phyloP scores from a whole-genome alignment of 2,329 filamentous ascomycete genomes.

The Talaromyces marneffei region DNA sequence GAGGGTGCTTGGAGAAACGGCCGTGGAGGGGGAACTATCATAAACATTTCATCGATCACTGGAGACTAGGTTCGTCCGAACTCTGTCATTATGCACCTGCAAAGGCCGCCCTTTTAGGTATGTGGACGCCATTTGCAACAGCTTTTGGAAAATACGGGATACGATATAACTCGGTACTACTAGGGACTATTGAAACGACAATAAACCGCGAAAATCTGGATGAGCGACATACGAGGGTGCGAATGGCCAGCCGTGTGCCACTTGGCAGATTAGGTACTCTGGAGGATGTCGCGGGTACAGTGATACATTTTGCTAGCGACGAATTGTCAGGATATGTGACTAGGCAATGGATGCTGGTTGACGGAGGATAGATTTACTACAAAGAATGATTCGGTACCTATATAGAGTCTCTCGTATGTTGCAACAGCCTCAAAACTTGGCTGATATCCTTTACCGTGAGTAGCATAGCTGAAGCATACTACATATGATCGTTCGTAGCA shows the following conservation, averaged over 20 bases:
- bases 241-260: neutral
- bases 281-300: neutral
- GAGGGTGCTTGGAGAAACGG: neutral
- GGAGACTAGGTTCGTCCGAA: neutral
- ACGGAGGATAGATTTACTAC: neutral
- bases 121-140: neutral
- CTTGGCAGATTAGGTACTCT: neutral
- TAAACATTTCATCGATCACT: neutral
- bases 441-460: neutral
- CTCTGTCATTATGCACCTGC: neutral
- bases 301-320: neutral
- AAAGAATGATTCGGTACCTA: neutral
- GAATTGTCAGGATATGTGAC: neutral
- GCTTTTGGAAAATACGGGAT: neutral
- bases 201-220: neutral
- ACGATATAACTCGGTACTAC: neutral
- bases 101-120: neutral
- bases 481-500: neutral
- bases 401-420: neutral
- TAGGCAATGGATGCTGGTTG: neutral
- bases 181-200: neutral
- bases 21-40: neutral
- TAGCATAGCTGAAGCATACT: neutral
- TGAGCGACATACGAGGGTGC: neutral
- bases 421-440: neutral